phyloP scores from a whole-genome alignment of 1,139 yeast genomes.

The Candida sanyaensis region DNA sequence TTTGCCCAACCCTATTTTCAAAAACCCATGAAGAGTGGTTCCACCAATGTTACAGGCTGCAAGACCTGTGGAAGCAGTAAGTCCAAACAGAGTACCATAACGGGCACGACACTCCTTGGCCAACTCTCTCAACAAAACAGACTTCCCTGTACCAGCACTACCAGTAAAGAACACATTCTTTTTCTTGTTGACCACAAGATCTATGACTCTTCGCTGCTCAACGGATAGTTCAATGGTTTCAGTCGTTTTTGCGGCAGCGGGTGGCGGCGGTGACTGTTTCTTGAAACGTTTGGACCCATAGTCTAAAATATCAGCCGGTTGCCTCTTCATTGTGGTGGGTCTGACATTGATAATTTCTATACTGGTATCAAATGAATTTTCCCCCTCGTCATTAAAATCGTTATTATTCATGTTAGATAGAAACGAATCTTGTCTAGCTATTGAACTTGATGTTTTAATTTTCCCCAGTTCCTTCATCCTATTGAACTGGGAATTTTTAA shows the following conservation, averaged over 20 bases:
- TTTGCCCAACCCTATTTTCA: slow-evolving; percentile 76
- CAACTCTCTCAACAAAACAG: slow-evolving; percentile 65
- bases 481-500: neutral
- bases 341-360: slow-evolving; percentile 28
- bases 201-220: slow-evolving; percentile 72
- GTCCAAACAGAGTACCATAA: slow-evolving; percentile 48
- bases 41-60: slow-evolving; percentile 92
- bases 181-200: slow-evolving; percentile 59
- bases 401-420: slow-evolving; percentile 8
- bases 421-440: neutral
- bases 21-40: slow-evolving; percentile 72
- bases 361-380: slow-evolving; percentile 33
- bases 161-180: slow-evolving; percentile 72
- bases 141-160: slow-evolving; percentile 86
- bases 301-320: neutral
- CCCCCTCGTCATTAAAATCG: slow-evolving; percentile 31
- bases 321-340: neutral
- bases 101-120: slow-evolving; percentile 34
- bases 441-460: neutral
- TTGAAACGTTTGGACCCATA: neutral
- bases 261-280: neutral
- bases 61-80: slow-evolving; percentile 89
- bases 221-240: slow-evolving; percentile 13
- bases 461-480: neutral
- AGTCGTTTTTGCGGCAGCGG: neutral